Base-by-base conservation (phyloP, 2,329 filamentous ascomycete species). In the Exophiala sp. region DNA sequence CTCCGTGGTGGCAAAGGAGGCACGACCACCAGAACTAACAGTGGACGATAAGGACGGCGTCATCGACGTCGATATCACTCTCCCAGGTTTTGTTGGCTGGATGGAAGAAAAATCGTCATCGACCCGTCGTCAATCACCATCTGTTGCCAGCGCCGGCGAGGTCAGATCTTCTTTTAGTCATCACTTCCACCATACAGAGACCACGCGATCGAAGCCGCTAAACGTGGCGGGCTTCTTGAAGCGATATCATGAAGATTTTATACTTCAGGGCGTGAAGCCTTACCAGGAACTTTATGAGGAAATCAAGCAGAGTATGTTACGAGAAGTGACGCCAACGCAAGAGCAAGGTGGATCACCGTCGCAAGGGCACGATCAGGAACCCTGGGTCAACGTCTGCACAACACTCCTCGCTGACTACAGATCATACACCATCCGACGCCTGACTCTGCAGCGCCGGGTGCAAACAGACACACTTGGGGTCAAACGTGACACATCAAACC, bases 181-280 rank as follows among this genome's bases (percentile, higher is more conserved):
- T 63, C 64, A 71, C 67, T 48, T 72, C 66, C 45, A 69, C 67
- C 35, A 66, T 66, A 48, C 59, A 62, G 49, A 56, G 57, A 6
- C 55, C 62, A 35, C 69, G 62, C 55, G 38, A 10, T 50, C 50
- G 21, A 55, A 50, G 14, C 69, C 72, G n/a, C 65, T 65, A 24
- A 81, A 81, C 57, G 80, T 82, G 12, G 80, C 78, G 54, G 81
- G 81, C 3, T 83, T 79, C 76, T 64, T 84, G 18, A 78, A 75
- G 53, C 69, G 69, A 8, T 82, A 80, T 58, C 81, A 84, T 62
- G 76, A 81, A 53, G 81, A 84, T 63, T 84, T 83, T 60, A 71
- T 76, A 8, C 72, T 84, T 1, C 81, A 84, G 66, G 81, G 78
- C 11, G 78, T 82, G 35, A 75, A 75, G 35, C 79, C 79, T 2